Percentiles rank a stretch among this genome's conserved stretches.
phyloP scores from a whole-genome alignment of 1,139 yeast species.

The Protomyces inundatus region DNA sequence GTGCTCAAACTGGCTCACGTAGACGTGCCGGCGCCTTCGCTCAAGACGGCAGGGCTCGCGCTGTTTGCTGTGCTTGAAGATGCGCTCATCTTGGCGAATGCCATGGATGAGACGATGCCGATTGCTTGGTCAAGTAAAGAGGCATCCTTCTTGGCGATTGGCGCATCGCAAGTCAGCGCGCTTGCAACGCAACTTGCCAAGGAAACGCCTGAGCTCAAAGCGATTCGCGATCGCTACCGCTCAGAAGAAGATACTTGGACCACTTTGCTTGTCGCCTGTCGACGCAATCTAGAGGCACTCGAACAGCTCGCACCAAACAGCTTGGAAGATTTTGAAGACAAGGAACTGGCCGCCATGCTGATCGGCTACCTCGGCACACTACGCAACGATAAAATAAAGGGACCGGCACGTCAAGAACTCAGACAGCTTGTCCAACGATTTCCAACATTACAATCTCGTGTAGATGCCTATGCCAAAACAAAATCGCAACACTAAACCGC shows the following conservation, averaged over 20 bases:
- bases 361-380: neutral
- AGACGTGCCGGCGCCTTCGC: neutral
- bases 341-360: neutral
- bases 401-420: neutral
- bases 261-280: neutral
- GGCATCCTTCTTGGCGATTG: neutral
- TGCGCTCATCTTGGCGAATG: neutral
- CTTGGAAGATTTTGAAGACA: neutral
- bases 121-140: neutral
- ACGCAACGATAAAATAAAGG: neutral
- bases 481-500: neutral
- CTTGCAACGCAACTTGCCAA: neutral
- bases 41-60: neutral
- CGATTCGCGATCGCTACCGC: neutral
- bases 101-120: neutral
- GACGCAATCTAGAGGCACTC: neutral
- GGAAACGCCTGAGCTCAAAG: neutral
- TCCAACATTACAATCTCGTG: too few relatives aligned
- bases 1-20: neutral
- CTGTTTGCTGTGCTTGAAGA: neutral
- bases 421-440: neutral
- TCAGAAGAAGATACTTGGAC: neutral
- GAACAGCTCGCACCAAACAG: neutral
- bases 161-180: neutral
- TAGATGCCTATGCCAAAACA: too few relatives aligned